phyloP scores from a whole-genome alignment of 164 flowering plant genomes.

The Brasenia schreberi region DNA sequence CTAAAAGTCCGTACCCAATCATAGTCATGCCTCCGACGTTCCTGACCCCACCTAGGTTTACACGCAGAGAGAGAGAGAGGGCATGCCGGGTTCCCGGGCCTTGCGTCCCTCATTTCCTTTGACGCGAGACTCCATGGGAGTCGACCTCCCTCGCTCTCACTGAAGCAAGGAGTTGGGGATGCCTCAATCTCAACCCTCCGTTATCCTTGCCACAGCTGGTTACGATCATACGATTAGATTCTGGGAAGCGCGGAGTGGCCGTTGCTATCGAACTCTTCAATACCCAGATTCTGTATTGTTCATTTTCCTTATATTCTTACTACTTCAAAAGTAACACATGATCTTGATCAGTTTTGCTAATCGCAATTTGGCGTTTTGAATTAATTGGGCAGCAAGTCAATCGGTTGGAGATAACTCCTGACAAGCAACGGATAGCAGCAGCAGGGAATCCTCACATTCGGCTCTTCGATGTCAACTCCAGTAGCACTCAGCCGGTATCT shows the following conservation, averaged over 20 bases:
- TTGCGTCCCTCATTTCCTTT: not conserved
- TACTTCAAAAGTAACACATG: not conserved
- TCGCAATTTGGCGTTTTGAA: not conserved
- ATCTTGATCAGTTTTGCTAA: not conserved
- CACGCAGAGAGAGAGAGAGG: not conserved
- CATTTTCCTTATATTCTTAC: not conserved
- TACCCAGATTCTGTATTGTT: conserved; percentile 81
- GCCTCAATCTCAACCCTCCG: conserved; percentile 75
- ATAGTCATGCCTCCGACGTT: too few relatives aligned
- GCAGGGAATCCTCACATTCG: conserved; percentile 97
- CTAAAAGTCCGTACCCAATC: too few relatives aligned
- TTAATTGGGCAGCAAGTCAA: conserved; percentile 64
- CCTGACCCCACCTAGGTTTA: too few relatives aligned
- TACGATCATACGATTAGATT: conserved; percentile 91
- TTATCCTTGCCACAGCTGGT: conserved; percentile 87
- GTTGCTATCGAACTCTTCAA: conserved; percentile 83
- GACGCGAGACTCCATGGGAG: not conserved
- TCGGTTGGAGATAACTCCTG: conserved; percentile 86
- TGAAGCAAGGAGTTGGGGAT: conserved; percentile 14
- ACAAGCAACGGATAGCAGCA: conserved; percentile 76
- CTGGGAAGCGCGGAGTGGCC: conserved; percentile 97
- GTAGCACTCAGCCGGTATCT: conserved; percentile 74
- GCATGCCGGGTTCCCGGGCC: not conserved
- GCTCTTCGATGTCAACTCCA: conserved; percentile 83
- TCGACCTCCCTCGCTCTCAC: not conserved